Evolutionary conservation across 345 rosid genomes (phyloP), one percentile per base, ranked within the genome.

Genomic region (Citrus unshiu): DNA sequence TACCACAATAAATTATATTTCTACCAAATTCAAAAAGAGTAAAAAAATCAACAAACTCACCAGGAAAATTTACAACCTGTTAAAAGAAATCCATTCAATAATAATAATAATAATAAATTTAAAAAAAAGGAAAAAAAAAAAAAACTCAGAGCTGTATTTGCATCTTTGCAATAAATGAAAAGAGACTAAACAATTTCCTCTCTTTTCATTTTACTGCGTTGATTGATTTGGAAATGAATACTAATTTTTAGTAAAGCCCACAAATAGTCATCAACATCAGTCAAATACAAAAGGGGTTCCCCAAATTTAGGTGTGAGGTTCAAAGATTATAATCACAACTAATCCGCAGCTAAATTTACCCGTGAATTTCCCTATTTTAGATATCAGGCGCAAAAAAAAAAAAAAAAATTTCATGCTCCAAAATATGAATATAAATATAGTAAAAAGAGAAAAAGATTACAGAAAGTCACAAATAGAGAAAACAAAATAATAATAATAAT

Each of bases 251-350:
- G 66, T 67, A 30, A 71, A 77, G 58, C 74, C 82, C 66, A 58
- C 34, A 75, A 61, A 57, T 46, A 77, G 51, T 43, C 12, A 79
- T 78, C 27, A 77, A 39, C 77, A 70, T 81, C 77, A 78, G 74
- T 78, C 75, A 60, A 72, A 51, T 51, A 19, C 78, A 62, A 63
- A 71, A 71, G 54, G 59, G 77, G 46, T 60, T 70, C 83, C 87
- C 88, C 83, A 84, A 83, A 88, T 86, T 81, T 83, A 84, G 88
- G 80, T 25, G 86, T 80, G 84, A 81, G 88, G 88, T 62, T 74
- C 70, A 27, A 78, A 76, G 76, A 78, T 68, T 63, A 76, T 63
- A 35, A 61, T 29, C 61, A 62, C 9, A 67, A 39, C 82, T 27
- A 66, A 13, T 77, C 16, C 69, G 68, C 63, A 58, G 62, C 80